Base-by-base conservation (phyloP, 202 grass and related monocot species). In the Brachypodium distachyon region DNA sequence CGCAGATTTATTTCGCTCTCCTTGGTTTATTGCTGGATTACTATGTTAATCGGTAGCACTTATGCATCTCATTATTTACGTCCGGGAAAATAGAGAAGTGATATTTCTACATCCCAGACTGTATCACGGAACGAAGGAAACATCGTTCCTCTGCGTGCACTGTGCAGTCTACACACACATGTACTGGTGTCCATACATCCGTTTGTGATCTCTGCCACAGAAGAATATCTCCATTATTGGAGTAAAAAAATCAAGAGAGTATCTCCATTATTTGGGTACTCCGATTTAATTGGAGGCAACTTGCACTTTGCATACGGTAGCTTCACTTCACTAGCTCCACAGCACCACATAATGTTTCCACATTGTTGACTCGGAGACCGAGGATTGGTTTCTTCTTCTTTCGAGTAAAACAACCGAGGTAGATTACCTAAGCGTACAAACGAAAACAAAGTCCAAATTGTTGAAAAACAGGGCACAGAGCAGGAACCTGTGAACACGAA, bases 401-500 rank as follows among this genome's bases (percentile, higher is more conserved):
- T 12, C 9, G 38, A 26, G 33, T 26, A 48, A 76, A 55, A 43
- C 78, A 63, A 63, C 59, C 56, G 12, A 62, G 44, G 62, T 77
- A 18, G 78, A 77, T 82, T 23, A 66, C 78, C 63, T 11, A 82
- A 72, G 38, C 26, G 36, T 61, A 42, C 13, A 10, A 46, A 33
- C 22, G 4, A 31, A 18, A 28, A 17, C 7, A 18, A 28, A 33
- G 18, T 60, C 22, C 50, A 41, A 25, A 22, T 19, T 18, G 59
- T 56, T 74, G 60, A 29, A 59, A 27, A 41, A 51, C n/a, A 70
- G 26, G 39, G 34, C 61, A 26, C 28, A n/a, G n/a, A 57, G 28
- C 54, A 40, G 33, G 3, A 26, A 25, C 13, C 22, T 55, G n/a
- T n/a, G 70, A 40, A 4, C 44, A 64, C 48, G 17, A 3, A 50